Percentiles rank a stretch among this genome's conserved stretches.
Conservation (phyloP, 192 early-diverging fungal genomes). For the Funneliformis geosporum region DNA sequence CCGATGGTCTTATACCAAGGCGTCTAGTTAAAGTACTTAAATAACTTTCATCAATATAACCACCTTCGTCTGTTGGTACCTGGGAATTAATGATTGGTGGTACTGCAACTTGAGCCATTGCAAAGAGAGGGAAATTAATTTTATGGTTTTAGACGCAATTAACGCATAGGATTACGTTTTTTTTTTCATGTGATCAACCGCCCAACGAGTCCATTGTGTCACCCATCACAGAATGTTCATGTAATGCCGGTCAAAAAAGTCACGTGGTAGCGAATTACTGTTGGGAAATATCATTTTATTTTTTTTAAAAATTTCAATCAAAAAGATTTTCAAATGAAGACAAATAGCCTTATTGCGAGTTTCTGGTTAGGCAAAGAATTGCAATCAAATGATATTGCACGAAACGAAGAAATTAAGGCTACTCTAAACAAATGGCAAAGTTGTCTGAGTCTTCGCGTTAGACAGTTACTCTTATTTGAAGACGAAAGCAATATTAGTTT, state of each 20-base stretch:
- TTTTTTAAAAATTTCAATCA: too few species aligned
- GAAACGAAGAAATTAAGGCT: background rate
- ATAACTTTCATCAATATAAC: slow-evolving; percentile 28
- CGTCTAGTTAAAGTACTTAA: background rate
- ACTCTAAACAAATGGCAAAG: slow-evolving; percentile 1
- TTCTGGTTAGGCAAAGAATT: slow-evolving; percentile 1
- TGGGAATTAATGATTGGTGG: background rate
- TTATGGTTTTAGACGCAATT: too few species aligned
- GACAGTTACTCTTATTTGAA: background rate
- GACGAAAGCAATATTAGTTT: background rate
- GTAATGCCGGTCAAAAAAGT: too few species aligned
- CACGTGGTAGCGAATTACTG: too few species aligned
- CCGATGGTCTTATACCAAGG: background rate
- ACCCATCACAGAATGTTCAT: too few species aligned
- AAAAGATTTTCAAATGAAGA: too few species aligned
- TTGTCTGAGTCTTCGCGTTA: slow-evolving; percentile 1
- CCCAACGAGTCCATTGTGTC: too few species aligned
- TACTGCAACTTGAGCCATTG: background rate
- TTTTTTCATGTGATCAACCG: too few species aligned
- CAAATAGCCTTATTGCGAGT: background rate
- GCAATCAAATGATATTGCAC: background rate
- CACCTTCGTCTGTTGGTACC: slow-evolving; percentile 9
- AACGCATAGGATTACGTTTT: too few species aligned
- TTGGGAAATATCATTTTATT: too few species aligned
- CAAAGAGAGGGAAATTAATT: background rate